Evolutionary conservation across 2,329 filamentous ascomycete species (phyloP).

Genomic region (Blastomyces percursus): DNA sequence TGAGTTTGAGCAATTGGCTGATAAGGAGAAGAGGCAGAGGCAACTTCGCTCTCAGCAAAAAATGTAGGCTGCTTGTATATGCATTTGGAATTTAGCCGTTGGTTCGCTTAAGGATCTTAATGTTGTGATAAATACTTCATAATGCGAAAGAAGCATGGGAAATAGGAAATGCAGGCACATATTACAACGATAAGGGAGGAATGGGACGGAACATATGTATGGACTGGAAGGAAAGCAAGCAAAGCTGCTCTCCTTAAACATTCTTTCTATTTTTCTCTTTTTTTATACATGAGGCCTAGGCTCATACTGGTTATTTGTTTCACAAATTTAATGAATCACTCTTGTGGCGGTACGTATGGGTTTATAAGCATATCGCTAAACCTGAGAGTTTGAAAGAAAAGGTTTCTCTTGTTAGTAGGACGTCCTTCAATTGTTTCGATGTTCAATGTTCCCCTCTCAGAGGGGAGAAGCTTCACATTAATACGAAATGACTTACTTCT

Average conservation of each 20-base stretch:
- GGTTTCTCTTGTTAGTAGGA: conserved; percentile 2
- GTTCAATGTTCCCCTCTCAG: neutral
- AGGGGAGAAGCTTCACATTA: neutral
- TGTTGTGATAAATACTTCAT: neutral
- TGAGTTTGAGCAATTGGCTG: neutral
- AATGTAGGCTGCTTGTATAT: neutral
- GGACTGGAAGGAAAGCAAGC: neutral
- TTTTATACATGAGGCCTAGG: conserved; percentile 23
- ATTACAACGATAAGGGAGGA: neutral
- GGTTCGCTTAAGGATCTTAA: neutral
- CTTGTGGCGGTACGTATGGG: conserved; percentile 38
- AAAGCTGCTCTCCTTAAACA: neutral
- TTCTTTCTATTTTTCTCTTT: conserved; percentile 20
- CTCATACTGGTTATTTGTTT: neutral
- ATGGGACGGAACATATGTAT: neutral
- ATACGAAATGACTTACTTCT: conserved; percentile 46
- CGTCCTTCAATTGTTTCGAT: neutral
- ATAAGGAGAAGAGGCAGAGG: neutral
- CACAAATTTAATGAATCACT: conserved; percentile 9
- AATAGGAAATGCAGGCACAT: neutral
- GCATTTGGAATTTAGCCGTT: neutral
- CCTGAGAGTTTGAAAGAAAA: conserved; percentile 19
- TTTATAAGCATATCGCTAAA: conserved; percentile 42
- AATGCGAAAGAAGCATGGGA: neutral
- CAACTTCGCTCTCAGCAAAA: neutral